Conservation (phyloP, 352 stramenopile genomes). For the Globisporangium acanthophoron region DNA sequence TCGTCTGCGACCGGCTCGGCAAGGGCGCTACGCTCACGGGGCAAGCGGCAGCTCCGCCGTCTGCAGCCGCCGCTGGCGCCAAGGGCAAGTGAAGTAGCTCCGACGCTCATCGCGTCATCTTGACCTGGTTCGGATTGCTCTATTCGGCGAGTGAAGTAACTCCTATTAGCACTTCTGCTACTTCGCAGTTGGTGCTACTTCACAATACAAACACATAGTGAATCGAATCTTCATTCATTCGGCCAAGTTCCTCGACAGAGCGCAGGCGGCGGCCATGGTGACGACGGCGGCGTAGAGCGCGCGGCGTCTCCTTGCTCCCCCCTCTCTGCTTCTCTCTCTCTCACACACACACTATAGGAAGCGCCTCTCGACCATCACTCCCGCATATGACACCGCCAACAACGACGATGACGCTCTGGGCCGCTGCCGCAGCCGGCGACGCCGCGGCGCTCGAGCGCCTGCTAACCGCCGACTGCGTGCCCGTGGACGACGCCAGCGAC, state of each 20-base stretch:
- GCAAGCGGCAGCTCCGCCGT: neutral
- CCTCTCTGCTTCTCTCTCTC: neutral
- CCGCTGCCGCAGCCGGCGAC: constrained; percentile 1
- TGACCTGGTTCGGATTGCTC: neutral
- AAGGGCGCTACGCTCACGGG: constrained; percentile 58
- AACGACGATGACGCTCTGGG: constrained; percentile 7
- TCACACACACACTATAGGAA: neutral
- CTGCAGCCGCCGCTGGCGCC: neutral
- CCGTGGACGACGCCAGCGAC: constrained; percentile 61
- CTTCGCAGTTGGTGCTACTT: neutral
- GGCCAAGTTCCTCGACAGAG: neutral
- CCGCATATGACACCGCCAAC: neutral
- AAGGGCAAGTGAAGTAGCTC: neutral
- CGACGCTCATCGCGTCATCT: neutral
- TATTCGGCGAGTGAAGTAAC: neutral
- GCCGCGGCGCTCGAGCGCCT: constrained; percentile 6
- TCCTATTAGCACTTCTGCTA: neutral
- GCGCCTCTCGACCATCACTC: neutral
- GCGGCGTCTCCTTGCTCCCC: neutral
- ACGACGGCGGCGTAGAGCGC: constrained; percentile 1
- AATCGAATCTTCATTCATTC: neutral
- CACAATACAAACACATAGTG: neutral
- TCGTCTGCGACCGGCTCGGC: constrained; percentile 83
- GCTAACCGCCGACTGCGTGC: constrained; percentile 21
- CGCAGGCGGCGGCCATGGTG: neutral